A percentile compares a stretch with the other conserved stretches of the same genome.
Evolutionary conservation across 73 alveolate species (phyloP).

Genomic region (Paramecium tetraurelia): DNA sequence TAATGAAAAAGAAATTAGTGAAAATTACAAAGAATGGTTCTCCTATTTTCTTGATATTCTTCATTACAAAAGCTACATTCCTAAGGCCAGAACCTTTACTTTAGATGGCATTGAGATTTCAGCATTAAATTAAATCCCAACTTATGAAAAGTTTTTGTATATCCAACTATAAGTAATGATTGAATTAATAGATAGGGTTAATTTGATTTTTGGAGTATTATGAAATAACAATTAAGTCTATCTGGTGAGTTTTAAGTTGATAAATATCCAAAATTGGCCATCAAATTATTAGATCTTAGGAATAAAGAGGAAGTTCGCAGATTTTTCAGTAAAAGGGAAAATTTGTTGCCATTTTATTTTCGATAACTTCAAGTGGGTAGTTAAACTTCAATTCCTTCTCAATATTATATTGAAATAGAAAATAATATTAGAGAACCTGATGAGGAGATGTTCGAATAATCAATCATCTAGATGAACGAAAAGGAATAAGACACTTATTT

Average conservation of each 20-base stretch:
- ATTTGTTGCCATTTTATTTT: background rate
- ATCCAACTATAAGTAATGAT: background rate
- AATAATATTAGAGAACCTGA: background rate
- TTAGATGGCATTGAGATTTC: background rate
- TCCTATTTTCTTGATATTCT: background rate
- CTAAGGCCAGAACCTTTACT: background rate
- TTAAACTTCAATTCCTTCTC: background rate
- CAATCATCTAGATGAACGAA: constrained; percentile 31
- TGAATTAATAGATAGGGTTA: background rate
- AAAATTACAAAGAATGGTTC: background rate
- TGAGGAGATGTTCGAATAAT: background rate
- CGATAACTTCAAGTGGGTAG: background rate
- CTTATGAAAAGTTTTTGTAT: background rate
- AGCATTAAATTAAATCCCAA: background rate
- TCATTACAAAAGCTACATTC: background rate
- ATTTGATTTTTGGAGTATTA: background rate
- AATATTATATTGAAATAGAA: background rate
- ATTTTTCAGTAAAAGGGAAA: constrained; percentile 19
- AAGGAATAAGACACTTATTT: constrained; percentile 33
- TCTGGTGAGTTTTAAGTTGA: background rate
- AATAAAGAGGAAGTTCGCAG: background rate
- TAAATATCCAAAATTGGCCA: constrained; percentile 38
- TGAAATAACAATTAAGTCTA: background rate
- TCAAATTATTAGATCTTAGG: background rate
- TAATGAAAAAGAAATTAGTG: background rate